phyloP scores from a whole-genome alignment of 1,284 basidiomycete species.

The Takashimella tepidaria region DNA sequence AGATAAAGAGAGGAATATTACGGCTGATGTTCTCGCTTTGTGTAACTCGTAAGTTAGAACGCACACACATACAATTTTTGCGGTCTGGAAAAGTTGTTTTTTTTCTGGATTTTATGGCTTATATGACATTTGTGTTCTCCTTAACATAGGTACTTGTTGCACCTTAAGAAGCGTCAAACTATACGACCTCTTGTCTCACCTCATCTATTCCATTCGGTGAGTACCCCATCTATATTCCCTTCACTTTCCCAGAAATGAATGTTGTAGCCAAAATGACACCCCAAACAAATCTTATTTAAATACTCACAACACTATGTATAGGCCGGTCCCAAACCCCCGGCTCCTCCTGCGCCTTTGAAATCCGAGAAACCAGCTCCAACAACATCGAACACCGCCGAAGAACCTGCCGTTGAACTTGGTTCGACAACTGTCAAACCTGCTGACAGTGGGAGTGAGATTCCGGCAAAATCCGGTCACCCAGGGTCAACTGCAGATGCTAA shows the following conservation, averaged over 20 bases:
- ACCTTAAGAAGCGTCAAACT: slow-evolving; percentile 26
- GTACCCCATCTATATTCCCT: too few species aligned
- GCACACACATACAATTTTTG: neutral
- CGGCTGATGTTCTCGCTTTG: slow-evolving; percentile 32
- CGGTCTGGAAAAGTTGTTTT: slow-evolving; percentile 6
- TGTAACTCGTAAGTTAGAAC: slow-evolving; percentile 17
- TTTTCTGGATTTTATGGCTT: too few species aligned
- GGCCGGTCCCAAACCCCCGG: neutral
- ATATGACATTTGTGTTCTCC: too few species aligned
- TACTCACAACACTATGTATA: neutral
- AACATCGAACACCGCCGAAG: slow-evolving; percentile 9
- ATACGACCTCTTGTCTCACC: slow-evolving; percentile 23
- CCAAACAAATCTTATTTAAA: too few species aligned
- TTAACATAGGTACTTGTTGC: too few species aligned
- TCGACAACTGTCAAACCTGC: slow-evolving; percentile 8
- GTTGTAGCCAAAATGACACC: too few species aligned
- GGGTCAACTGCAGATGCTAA: slow-evolving; percentile 16
- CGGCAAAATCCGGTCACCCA: slow-evolving; percentile 2
- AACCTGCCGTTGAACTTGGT: slow-evolving; percentile 13
- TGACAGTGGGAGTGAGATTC: slow-evolving; percentile 1
- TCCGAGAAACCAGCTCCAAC: neutral
- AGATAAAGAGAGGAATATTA: slow-evolving; percentile 46
- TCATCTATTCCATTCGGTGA: slow-evolving; percentile 23
- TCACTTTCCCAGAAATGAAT: too few species aligned
- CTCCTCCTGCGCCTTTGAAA: neutral